Evolutionary conservation across 345 rosid species (phyloP).

Genomic region (Zanthoxylum bungeanum): DNA sequence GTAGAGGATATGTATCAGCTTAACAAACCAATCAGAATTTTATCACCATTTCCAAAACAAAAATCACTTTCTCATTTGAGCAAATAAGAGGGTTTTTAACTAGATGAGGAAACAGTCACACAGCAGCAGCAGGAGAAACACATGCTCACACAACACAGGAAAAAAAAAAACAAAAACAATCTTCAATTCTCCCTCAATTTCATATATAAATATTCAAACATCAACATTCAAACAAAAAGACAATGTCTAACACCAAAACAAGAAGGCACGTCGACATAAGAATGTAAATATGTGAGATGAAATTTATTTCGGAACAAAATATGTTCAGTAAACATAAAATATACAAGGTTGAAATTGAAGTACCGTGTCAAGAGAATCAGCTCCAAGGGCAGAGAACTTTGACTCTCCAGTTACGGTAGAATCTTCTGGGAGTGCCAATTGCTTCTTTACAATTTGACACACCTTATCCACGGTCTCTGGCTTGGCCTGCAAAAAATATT

Average conservation of each 20-base stretch:
- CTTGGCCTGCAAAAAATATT: slow-evolving; percentile 31
- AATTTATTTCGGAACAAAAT: too few relatives aligned
- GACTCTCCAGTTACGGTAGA: slow-evolving; percentile 37
- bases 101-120: background rate
- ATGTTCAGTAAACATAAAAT: background rate
- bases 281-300: too few relatives aligned
- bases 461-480: slow-evolving; percentile 41
- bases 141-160: background rate
- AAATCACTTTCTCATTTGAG: too few relatives aligned
- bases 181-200: background rate
- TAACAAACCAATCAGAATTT: background rate
- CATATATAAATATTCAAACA: background rate
- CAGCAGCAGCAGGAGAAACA: background rate
- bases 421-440: slow-evolving; percentile 39
- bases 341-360: background rate
- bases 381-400: slow-evolving; percentile 45
- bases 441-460: slow-evolving; percentile 44
- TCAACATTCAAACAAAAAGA: background rate
- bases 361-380: slow-evolving; percentile 60
- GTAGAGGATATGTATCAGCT: background rate
- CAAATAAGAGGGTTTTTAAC: background rate
- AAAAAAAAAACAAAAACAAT: background rate
- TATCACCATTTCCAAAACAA: background rate
- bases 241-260: background rate
- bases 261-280: background rate